Evolutionary conservation across 2,329 filamentous ascomycete genomes (phyloP).

Genomic region (Fusarium oxysporum): DNA sequence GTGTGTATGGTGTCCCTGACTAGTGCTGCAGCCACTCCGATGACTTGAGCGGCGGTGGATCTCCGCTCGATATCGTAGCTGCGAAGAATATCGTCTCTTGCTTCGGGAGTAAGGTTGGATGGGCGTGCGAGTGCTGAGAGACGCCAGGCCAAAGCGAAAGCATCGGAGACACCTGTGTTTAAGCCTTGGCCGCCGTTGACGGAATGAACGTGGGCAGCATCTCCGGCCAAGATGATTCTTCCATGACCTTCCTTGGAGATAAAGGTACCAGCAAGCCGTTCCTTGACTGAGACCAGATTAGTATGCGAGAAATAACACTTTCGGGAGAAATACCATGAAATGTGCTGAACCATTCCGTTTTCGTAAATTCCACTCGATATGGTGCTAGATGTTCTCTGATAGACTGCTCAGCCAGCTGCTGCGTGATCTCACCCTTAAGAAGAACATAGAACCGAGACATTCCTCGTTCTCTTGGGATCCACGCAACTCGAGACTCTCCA

Average conservation of each 20-base stretch:
- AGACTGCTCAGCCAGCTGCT: conserved; percentile 54
- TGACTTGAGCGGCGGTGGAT: conserved; percentile 57
- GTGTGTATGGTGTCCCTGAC: conserved; percentile 58
- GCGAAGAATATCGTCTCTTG: conserved; percentile 46
- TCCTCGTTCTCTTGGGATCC: conserved; percentile 61
- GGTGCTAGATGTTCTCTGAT: conserved; percentile 59
- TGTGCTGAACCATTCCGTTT: conserved; percentile 63
- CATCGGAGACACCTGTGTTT: conserved; percentile 69
- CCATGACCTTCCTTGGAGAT: conserved; percentile 55
- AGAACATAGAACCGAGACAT: conserved; percentile 62
- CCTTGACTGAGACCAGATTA: conserved; percentile 50
- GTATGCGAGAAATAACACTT: fast-evolving
- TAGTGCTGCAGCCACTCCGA: conserved; percentile 59
- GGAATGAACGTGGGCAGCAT: conserved; percentile 67
- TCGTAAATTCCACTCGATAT: conserved; percentile 55
- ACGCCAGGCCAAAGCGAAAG: conserved; percentile 67
- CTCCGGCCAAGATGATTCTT: conserved; percentile 64
- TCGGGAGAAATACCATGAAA: conserved; percentile 53
- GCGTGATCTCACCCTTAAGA: conserved; percentile 58
- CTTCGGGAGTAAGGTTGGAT: conserved; percentile 14
- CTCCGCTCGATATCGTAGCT: conserved; percentile 60
- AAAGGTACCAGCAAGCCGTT: conserved; percentile 54
- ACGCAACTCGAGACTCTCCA: conserved; percentile 59
- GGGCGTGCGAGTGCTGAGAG: conserved; percentile 49
- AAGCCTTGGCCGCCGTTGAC: conserved; percentile 68